Percentiles rank a stretch among this genome's conserved stretches.
phyloP scores from a whole-genome alignment of 768 basidiomycete species.

The Mycena indigotica region DNA sequence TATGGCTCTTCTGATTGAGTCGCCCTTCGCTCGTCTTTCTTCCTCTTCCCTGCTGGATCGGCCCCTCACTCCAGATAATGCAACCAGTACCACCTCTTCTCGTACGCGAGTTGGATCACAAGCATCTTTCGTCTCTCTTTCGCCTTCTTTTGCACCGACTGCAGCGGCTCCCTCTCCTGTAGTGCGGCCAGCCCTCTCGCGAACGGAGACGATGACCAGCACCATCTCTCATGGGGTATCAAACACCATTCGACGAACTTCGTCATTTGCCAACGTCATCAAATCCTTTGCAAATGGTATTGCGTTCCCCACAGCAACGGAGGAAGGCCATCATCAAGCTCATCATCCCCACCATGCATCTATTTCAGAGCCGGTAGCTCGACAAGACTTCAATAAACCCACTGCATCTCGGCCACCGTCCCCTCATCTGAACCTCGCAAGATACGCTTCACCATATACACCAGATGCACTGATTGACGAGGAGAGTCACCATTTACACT shows the following conservation, averaged over 20 bases:
- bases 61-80: slow-evolving; percentile 45
- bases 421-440: slow-evolving; percentile 75
- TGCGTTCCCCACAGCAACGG: slow-evolving; percentile 60
- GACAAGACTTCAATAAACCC: slow-evolving; percentile 17
- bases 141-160: slow-evolving; percentile 42
- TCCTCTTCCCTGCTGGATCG: slow-evolving; percentile 62
- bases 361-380: neutral
- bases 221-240: slow-evolving; percentile 63
- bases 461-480: slow-evolving; percentile 20
- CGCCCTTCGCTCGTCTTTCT: slow-evolving; percentile 79
- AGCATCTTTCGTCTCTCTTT: slow-evolving; percentile 53
- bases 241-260: slow-evolving; percentile 74
- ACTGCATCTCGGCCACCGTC: slow-evolving; percentile 70
- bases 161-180: slow-evolving; percentile 48
- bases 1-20: slow-evolving; percentile 85
- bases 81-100: slow-evolving; percentile 30
- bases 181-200: slow-evolving; percentile 50
- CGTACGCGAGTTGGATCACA: slow-evolving; percentile 48
- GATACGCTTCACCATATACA: slow-evolving; percentile 78
- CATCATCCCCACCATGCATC: slow-evolving; percentile 35
- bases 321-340: slow-evolving; percentile 47
- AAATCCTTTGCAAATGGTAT: slow-evolving; percentile 71
- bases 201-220: slow-evolving; percentile 65
- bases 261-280: slow-evolving; percentile 78
- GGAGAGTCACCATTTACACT: slow-evolving; percentile 27